These are phyloP conservation scores for Rhodotorula sp. DNA, from an alignment of 1,284 basidiomycete species.

Conservation along the genomic window DNA sequence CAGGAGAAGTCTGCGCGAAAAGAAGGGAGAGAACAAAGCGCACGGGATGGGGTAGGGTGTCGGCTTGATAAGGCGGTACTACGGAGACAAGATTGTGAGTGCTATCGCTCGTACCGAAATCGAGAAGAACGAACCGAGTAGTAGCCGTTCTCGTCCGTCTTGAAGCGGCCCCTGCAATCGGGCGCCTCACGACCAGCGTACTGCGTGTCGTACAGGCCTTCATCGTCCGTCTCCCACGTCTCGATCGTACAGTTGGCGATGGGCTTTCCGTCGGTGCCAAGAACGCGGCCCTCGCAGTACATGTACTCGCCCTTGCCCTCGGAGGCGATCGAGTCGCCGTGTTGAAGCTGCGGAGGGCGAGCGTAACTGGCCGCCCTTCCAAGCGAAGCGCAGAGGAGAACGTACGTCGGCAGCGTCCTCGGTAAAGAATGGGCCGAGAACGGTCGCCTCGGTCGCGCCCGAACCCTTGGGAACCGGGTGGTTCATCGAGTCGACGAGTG, in stretches of 20 bases:
- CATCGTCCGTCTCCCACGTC: slow-evolving; percentile 82
- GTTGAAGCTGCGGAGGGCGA: slow-evolving; percentile 54
- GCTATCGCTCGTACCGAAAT: too few relatives aligned
- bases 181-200: slow-evolving; percentile 63
- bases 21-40: slow-evolving; percentile 45
- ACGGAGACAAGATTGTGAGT: not conserved
- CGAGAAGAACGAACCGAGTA: slow-evolving; percentile 51
- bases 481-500: slow-evolving; percentile 74
- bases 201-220: slow-evolving; percentile 57
- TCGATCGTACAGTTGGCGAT: slow-evolving; percentile 69
- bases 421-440: slow-evolving; percentile 82
- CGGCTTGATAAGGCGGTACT: slow-evolving; percentile 66
- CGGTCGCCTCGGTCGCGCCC: slow-evolving; percentile 62
- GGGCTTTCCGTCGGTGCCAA: slow-evolving; percentile 62
- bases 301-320: slow-evolving; percentile 80
- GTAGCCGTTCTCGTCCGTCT: slow-evolving; percentile 64
- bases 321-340: slow-evolving; percentile 68
- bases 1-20: not conserved
- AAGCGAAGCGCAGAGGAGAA: not conserved
- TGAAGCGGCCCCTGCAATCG: slow-evolving; percentile 75
- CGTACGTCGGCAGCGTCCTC: slow-evolving; percentile 74
- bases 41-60: slow-evolving; percentile 71
- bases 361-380: not conserved
- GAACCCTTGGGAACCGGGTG: slow-evolving; percentile 59
- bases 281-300: slow-evolving; percentile 71